phyloP scores from a whole-genome alignment of 2,329 filamentous ascomycete genomes.

The Dothistroma pini region DNA sequence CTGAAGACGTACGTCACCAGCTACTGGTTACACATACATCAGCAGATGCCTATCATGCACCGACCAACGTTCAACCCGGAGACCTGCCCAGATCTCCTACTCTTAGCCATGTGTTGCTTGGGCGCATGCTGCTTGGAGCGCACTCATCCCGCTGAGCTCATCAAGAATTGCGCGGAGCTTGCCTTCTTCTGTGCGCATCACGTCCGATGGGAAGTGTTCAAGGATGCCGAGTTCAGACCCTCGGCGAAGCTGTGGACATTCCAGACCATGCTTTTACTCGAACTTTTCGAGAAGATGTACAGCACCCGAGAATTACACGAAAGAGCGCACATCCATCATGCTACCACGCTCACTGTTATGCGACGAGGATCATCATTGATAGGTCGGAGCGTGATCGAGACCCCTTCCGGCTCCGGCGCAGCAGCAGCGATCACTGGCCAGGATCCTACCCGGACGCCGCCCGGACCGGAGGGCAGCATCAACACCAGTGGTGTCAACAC shows the following conservation, averaged over 20 bases:
- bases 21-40: conserved; percentile 93
- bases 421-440: background rate
- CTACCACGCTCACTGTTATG: conserved; percentile 93
- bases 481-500: conserved; percentile 54
- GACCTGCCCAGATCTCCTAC: conserved; percentile 75
- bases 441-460: conserved; percentile 45
- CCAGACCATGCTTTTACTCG: conserved; percentile 81
- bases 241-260: conserved; percentile 96
- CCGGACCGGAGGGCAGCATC: conserved; percentile 48
- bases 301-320: conserved; percentile 89
- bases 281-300: conserved; percentile 98
- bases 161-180: conserved; percentile 72
- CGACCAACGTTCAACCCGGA: conserved; percentile 90
- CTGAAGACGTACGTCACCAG: conserved; percentile 93
- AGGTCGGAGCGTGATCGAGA: conserved; percentile 78
- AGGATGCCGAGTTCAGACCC: conserved; percentile 81
- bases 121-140: conserved; percentile 87
- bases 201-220: conserved; percentile 93
- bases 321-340: conserved; percentile 92
- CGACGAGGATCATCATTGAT: conserved; percentile 86
- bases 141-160: conserved; percentile 68
- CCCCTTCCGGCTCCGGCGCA: conserved; percentile 65
- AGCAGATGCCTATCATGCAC: conserved; percentile 90
- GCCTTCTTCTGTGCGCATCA: conserved; percentile 91
- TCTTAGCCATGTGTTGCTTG: conserved; percentile 88